phyloP scores from a whole-genome alignment of 805 yeast genomes.

The Danielozyma ontarioensis region DNA sequence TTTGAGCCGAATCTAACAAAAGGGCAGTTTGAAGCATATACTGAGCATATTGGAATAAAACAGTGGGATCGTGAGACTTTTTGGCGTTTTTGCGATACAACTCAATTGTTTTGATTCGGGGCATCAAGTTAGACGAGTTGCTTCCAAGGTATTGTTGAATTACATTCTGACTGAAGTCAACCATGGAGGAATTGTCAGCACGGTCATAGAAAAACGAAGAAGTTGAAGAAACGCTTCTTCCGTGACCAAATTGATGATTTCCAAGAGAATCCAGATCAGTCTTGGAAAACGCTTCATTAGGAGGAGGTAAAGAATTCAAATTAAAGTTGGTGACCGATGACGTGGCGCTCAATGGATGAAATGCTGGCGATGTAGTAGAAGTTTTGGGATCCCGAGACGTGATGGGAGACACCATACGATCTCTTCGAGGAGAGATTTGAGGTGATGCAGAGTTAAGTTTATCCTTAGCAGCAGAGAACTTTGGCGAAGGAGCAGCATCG shows the following conservation, averaged over 20 bases:
- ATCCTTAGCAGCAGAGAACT: not conserved
- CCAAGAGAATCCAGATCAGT: not conserved
- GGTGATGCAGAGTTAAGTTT: not conserved
- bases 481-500: not conserved
- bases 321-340: slow-evolving; percentile 34
- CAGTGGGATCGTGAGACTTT: slow-evolving; percentile 76
- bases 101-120: slow-evolving; percentile 79
- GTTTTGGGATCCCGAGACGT: slow-evolving; percentile 3
- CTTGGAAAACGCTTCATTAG: not conserved
- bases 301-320: slow-evolving; percentile 5
- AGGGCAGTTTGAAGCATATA: slow-evolving; percentile 84
- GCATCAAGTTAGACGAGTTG: slow-evolving; percentile 49
- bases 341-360: slow-evolving; percentile 25
- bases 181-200: slow-evolving; percentile 29
- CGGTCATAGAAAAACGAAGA: slow-evolving; percentile 33
- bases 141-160: slow-evolving; percentile 51
- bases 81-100: slow-evolving; percentile 82
- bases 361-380: slow-evolving; percentile 22
- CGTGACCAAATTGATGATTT: slow-evolving; percentile 15
- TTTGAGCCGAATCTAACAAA: slow-evolving; percentile 39
- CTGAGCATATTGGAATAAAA: slow-evolving; percentile 88
- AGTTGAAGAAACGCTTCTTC: slow-evolving; percentile 31
- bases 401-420: slow-evolving; percentile 3
- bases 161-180: slow-evolving; percentile 49
- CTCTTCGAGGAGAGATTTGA: slow-evolving; percentile 1